Base-by-base conservation (phyloP, 176 grass and related monocot genomes). In the Phragmites australis region DNA sequence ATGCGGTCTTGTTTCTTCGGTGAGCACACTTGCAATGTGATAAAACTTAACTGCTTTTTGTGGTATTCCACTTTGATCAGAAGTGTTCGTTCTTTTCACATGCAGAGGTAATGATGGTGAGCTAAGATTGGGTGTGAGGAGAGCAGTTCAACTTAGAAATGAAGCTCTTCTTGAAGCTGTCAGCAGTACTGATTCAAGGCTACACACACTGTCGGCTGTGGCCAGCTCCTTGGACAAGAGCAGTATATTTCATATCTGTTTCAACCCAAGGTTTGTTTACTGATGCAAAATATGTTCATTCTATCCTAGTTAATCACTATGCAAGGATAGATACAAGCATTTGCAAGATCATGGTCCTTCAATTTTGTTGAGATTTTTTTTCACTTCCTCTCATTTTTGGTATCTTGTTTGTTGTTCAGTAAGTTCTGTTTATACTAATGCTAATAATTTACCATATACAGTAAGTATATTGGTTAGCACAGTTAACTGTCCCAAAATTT, bases 81-180 rank as follows among this genome's bases (percentile, higher is more conserved):
- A 15, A 42, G 23, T 64, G 56, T 52, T 59, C 4, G 7, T 83
- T 75, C 6, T 61, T 68, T 52, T 67, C 34, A 9, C 21, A 29
- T 81, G 19, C 47, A 99, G 96, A 55, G 96, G 96, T 48, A 81
- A 82, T 84, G 92, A 93, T 15, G 96, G 96, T 19, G 88, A 93
- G 72, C 79, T 99, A 48, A 95, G 92, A 81, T 87, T 99, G 81
- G 96, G 96, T 81, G 88, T 99, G 65, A 91, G 96, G 82, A 93
- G 92, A 75, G 86, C 96, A 23, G 78, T 88, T 63, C 96, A 89
- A 80, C 79, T 93, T 50, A 93, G 50, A 90, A 92, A 82, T 68
- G 87, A 82, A 88, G 85, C 40, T 59, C 65, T 87, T 65, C 65
- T 75, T 75, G 72, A 60, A 78, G 74, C 62, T 56, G 46, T 83